Conservation (phyloP, 306 rosid species). For the Morella rubra region DNA sequence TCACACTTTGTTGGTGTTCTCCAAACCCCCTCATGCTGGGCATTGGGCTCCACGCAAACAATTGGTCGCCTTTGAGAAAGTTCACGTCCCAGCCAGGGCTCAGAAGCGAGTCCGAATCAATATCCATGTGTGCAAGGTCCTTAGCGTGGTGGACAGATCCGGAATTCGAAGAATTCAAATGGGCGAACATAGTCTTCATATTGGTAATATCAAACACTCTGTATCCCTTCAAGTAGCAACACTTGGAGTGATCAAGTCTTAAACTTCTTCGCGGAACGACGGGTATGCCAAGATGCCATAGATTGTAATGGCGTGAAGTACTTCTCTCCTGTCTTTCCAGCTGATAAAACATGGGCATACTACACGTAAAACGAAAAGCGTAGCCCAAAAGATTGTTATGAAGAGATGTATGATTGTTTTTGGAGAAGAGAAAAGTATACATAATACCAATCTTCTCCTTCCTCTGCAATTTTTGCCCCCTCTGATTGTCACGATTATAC, state of each 20-base stretch:
- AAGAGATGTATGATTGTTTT: slow-evolving; percentile 8
- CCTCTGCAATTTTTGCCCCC: background rate
- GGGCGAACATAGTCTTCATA: slow-evolving; percentile 60
- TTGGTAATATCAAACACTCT: slow-evolving; percentile 59
- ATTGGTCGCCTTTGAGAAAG: slow-evolving; percentile 67
- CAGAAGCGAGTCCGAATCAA: slow-evolving; percentile 44
- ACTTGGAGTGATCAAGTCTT: slow-evolving; percentile 62
- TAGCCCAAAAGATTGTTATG: slow-evolving; percentile 22
- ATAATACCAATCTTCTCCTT: background rate
- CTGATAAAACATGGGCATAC: background rate
- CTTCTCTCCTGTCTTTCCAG: too few relatives aligned
- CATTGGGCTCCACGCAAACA: slow-evolving; percentile 67
- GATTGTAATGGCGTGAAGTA: too few relatives aligned
- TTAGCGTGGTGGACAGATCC: slow-evolving; percentile 71
- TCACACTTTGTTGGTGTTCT: slow-evolving; percentile 67
- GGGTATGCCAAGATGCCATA: background rate
- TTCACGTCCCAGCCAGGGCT: slow-evolving; percentile 50
- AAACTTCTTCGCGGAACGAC: slow-evolving; percentile 3
- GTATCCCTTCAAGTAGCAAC: slow-evolving; percentile 57
- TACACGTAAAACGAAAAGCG: background rate
- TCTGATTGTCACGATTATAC: background rate
- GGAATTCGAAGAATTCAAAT: slow-evolving; percentile 78
- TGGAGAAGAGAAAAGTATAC: background rate
- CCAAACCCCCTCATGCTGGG: slow-evolving; percentile 57
- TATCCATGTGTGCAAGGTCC: slow-evolving; percentile 72